Evolutionary conservation across 805 yeast species (phyloP), one percentile per base, ranked within the genome.

Genomic region (Lachancea fermentati): DNA sequence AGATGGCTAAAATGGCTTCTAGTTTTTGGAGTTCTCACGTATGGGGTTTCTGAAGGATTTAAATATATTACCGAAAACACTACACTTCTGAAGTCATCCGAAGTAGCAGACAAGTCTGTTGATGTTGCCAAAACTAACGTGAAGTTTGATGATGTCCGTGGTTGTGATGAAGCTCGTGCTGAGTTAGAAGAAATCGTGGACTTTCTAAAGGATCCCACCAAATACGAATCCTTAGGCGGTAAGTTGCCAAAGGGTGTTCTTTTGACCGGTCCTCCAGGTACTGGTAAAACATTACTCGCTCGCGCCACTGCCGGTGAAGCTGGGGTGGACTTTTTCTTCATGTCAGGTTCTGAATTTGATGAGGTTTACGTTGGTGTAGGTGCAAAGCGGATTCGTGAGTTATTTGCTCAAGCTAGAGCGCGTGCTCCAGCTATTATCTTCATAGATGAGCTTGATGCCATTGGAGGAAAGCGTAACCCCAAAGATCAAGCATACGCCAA

Each of bases 311-410:
- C 98, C 4, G 97, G 97, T 31, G 93, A 97, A 4, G 87, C 93
- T 55, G 97, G 69, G 93, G 44, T 93, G 17, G 98, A 97, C 32
- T 93, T 93, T 60, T 91, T 89, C 66, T 91, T 91, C 65, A 91
- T 93, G 97, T 85, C 96, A 4, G 98, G 98, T 34, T 86, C 96
- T 1, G 98, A 93, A 62, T 93, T 93, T 60, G 99, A 94, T 62
- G 98, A 93, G 66, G 76, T 94, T 51, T 93, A 91, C 57, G 98
- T 93, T 15, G 99, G 99, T 62, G 97, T 94, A 34, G 99, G 99
- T 60, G 98, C 99, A 40, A 91, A 89, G 64, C 78, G 98, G 58
- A 94, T 93, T 41, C 81, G 99, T 53, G 98, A 94, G 57, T 73
- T 93, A 49, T 93, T 93, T 56, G 68, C 80, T 4, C 95, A 93